Conservation (phyloP, 352 stramenopile species). For the Phytophthora quininea region DNA sequence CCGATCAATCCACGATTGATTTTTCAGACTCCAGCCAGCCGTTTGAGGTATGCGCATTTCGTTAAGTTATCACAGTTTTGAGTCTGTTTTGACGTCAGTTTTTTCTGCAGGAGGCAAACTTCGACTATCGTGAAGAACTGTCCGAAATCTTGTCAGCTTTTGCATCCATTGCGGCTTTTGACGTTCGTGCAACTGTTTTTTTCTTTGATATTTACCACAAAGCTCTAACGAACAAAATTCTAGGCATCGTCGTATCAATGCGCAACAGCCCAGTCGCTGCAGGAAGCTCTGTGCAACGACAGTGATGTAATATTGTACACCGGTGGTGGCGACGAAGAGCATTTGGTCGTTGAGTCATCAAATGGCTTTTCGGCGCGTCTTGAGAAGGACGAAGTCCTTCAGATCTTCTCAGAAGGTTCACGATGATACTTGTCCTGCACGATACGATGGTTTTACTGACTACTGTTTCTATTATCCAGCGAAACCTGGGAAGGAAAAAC, state of each 20-base stretch:
- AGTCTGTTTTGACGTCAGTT: slow-evolving; percentile 4
- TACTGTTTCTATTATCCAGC: slow-evolving; percentile 12
- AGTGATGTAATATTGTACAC: slow-evolving; percentile 52
- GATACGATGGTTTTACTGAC: slow-evolving; percentile 13
- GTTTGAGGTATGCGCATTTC: slow-evolving; percentile 24
- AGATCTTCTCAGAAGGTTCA: slow-evolving; percentile 39
- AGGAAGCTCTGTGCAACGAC: slow-evolving; percentile 32
- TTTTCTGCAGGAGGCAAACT: slow-evolving; percentile 27
- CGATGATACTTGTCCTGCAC: slow-evolving; percentile 2
- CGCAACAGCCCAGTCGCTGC: slow-evolving; percentile 38
- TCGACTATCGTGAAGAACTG: slow-evolving; percentile 59
- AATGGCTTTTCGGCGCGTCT: slow-evolving; percentile 40
- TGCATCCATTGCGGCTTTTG: slow-evolving; percentile 43
- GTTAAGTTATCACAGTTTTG: background rate
- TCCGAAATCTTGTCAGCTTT: slow-evolving; percentile 50
- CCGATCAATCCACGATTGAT: slow-evolving; percentile 29
- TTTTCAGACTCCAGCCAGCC: slow-evolving; percentile 34
- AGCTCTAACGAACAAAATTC: background rate
- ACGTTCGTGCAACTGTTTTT: slow-evolving; percentile 28
- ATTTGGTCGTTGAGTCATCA: slow-evolving; percentile 41
- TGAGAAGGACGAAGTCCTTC: slow-evolving; percentile 32
- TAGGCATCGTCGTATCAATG: slow-evolving; percentile 44
- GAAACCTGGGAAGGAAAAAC: slow-evolving; percentile 25
- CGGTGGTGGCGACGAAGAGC: slow-evolving; percentile 38
- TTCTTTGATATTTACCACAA: background rate